phyloP scores from a whole-genome alignment of 257 asterid genomes.

The Solanum virginianum region DNA sequence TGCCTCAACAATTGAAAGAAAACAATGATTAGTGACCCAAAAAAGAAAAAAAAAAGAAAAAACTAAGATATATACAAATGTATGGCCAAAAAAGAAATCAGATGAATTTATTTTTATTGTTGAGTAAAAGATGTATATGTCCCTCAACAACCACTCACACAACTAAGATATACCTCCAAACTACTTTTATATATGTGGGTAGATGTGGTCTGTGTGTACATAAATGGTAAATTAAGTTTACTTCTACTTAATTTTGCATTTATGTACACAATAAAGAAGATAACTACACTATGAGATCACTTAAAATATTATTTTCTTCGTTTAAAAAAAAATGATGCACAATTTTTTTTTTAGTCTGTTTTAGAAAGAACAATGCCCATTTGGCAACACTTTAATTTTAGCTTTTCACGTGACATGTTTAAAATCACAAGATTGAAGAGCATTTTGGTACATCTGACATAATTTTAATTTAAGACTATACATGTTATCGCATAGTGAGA shows the following conservation, averaged over 20 bases:
- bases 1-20: background rate
- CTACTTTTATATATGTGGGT: background rate
- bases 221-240: background rate
- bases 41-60: background rate
- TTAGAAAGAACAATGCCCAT: no score
- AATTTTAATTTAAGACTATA: no score
- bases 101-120: background rate
- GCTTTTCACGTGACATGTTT: no score
- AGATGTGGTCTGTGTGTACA: background rate
- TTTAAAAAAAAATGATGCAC: no score
- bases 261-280: no score
- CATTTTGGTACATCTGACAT: no score
- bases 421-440: no score
- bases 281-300: no score
- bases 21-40: background rate
- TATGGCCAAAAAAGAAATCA: background rate
- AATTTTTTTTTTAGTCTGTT: no score
- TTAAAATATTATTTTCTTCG: no score
- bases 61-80: background rate
- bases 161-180: background rate
- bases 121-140: background rate
- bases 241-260: background rate
- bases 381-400: no score
- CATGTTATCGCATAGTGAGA: no score
- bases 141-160: background rate